phyloP scores from a whole-genome alignment of 1,139 yeast species.

The Kazachstania sp. region DNA sequence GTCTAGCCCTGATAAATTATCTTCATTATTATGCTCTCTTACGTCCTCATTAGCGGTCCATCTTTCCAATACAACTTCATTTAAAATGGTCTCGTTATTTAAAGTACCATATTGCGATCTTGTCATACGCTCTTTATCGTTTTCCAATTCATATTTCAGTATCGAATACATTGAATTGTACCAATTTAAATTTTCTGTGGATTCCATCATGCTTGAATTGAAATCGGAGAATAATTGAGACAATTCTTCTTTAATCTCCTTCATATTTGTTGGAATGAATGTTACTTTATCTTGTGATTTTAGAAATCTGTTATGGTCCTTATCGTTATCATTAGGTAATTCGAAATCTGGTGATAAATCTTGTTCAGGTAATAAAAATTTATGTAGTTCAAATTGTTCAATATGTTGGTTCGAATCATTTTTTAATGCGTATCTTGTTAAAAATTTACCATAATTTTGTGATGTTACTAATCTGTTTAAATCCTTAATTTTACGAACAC shows the following conservation, averaged over 20 bases:
- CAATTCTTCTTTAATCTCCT: slow-evolving; percentile 2
- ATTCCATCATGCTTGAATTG: slow-evolving; percentile 4
- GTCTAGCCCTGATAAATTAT: not conserved
- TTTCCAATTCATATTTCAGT: slow-evolving; percentile 18
- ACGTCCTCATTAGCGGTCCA: not conserved
- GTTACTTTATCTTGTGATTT: slow-evolving; percentile 9
- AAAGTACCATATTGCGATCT: slow-evolving; percentile 29
- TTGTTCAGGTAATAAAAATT: slow-evolving; percentile 34
- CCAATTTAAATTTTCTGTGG: slow-evolving; percentile 21
- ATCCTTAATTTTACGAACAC: slow-evolving; percentile 7
- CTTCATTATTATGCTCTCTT: slow-evolving; percentile 1
- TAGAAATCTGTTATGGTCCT: not conserved
- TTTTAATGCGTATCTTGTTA: slow-evolving; percentile 8
- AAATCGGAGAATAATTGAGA: slow-evolving; percentile 8
- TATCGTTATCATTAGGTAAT: slow-evolving; percentile 6
- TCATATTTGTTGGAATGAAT: slow-evolving; percentile 1
- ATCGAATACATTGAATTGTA: slow-evolving; percentile 26
- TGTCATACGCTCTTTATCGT: slow-evolving; percentile 25
- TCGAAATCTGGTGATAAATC: slow-evolving; percentile 43
- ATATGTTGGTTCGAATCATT: not conserved
- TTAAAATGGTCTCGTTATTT: slow-evolving; percentile 25
- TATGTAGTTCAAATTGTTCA: slow-evolving; percentile 9
- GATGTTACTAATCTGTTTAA: slow-evolving; percentile 22
- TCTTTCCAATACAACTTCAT: slow-evolving; percentile 24
- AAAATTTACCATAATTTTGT: slow-evolving; percentile 21